Evolutionary conservation across 73 alveolate species (phyloP), one percentile per base, ranked within the genome.

Genomic region (Stentor roeselii): DNA sequence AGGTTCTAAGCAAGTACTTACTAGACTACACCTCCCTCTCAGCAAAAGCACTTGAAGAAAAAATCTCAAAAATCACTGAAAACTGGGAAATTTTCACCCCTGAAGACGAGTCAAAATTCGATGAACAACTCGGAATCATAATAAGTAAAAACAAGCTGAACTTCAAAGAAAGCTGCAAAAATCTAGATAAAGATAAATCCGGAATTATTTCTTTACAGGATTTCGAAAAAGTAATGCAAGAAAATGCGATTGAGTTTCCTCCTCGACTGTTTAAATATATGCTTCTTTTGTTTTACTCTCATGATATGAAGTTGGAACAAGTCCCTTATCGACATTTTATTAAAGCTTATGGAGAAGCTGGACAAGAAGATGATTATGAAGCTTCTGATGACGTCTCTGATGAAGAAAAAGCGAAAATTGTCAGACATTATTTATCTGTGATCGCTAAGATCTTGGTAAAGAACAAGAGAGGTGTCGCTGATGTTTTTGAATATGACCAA

Each of bases 341-440:
- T 15, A 76, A 76, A 39, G 84, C 84, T 36, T 76, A 76, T 39
- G 84, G 84, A 30, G 15, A 15, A 76, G 38, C 84, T 27, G 39
- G 6, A 14, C 82, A 76, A 1, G 60, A 76, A 76, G 67, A 39
- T 21, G 60, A 37, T 15, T 34, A 76, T 15, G 74, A 76, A 76
- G 84, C 32, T n/a, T 78, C 32, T 14, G 84, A 67, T 21, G 80
- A 67, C 2, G 14, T 67, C 0, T 67, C 80, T 67, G 80, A 67
- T 2, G 80, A 67, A 67, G 80, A 67, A 67, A 67, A 32, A 32
- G 80, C 80, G 0, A 67, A 67, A 2, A 32, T 67, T 21, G 80
- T 67, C 21, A 67, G 80, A 32, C 80, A 67, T 67, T 67, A 67
- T 67, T 40, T 67, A 21, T 36, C 42, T 21, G 2, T 67, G 0